phyloP scores from a whole-genome alignment of 2,329 filamentous ascomycete species.

The Pseudogymnoascus sp. region DNA sequence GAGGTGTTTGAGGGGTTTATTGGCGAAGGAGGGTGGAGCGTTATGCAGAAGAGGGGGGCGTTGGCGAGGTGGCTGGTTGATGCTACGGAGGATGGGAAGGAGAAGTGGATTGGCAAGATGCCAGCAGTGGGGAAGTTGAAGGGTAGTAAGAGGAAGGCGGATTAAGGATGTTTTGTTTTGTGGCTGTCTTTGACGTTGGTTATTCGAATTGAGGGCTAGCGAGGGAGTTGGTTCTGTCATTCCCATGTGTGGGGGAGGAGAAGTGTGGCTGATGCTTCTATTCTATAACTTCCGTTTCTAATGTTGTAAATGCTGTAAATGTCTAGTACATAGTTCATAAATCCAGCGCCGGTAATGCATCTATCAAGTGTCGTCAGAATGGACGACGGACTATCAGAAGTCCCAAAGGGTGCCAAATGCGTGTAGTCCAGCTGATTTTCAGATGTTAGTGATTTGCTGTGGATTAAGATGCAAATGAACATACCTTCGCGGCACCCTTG shows the following conservation, averaged over 20 bases:
- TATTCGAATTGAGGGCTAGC: neutral
- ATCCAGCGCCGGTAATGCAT: neutral
- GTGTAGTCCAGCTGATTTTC: conserved; percentile 29
- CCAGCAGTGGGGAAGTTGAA: conserved; percentile 20
- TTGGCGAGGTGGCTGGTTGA: conserved; percentile 21
- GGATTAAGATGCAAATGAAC: conserved; percentile 15
- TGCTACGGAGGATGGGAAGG: conserved; percentile 22
- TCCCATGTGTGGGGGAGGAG: neutral
- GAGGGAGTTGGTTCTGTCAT: neutral
- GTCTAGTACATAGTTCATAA: neutral
- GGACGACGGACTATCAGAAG: conserved; percentile 25
- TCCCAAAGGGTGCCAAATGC: conserved; percentile 36
- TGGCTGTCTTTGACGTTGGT: neutral
- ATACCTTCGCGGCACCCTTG: conserved; percentile 33
- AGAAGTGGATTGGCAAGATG: conserved; percentile 14
- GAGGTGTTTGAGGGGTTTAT: conserved; percentile 20
- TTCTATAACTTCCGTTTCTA: neutral
- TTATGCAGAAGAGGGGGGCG: conserved; percentile 20
- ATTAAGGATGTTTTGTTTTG: conserved; percentile 10
- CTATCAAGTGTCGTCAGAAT: neutral
- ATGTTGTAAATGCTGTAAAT: neutral
- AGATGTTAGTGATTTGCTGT: conserved; percentile 13
- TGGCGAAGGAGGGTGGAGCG: conserved; percentile 20
- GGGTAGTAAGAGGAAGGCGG: conserved; percentile 22
- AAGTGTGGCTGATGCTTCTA: neutral